phyloP scores from a whole-genome alignment of 371 early-diverging fungal genomes.

The Syncephalastrum monosporum region DNA sequence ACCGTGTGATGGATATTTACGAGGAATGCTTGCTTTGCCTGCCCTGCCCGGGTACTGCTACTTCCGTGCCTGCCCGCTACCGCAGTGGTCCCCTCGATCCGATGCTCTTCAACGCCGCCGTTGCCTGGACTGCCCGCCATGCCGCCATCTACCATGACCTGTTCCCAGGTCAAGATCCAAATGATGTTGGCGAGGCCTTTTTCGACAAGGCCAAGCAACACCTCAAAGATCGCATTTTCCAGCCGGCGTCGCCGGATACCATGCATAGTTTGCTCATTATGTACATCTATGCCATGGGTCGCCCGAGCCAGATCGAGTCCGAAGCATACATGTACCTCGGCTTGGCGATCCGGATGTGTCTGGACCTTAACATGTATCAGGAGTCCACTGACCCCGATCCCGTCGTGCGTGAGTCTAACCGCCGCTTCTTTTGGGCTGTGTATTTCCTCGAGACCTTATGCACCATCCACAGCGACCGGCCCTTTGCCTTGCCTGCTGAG shows the following conservation, averaged over 20 bases:
- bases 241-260: constrained; percentile 32
- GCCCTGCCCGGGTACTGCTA: constrained; percentile 18
- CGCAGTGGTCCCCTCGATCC: constrained; percentile 18
- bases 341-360: constrained; percentile 46
- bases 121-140: constrained; percentile 51
- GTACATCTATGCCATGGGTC: constrained; percentile 51
- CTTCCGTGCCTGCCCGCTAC: constrained; percentile 13
- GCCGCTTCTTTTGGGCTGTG: constrained; percentile 37
- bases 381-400: constrained; percentile 11
- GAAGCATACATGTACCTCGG: constrained; percentile 51
- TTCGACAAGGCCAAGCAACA: constrained; percentile 35
- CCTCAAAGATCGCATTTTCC: constrained; percentile 34
- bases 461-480: constrained; percentile 24
- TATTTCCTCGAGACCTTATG: constrained; percentile 41
- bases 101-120: constrained; percentile 31
- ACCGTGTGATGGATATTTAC: constrained; percentile 23
- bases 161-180: constrained; percentile 48
- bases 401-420: constrained; percentile 21
- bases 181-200: constrained; percentile 39
- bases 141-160: constrained; percentile 44
- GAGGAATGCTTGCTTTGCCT: constrained; percentile 24
- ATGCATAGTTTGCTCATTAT: constrained; percentile 44
- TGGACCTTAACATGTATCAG: constrained; percentile 33
- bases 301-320: constrained; percentile 25
- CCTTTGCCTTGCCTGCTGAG: constrained; percentile 22